Evolutionary conservation across 163 green algal genomes (phyloP), one percentile per base, ranked within the genome.

Genomic region (Scenedesmus sp.): DNA sequence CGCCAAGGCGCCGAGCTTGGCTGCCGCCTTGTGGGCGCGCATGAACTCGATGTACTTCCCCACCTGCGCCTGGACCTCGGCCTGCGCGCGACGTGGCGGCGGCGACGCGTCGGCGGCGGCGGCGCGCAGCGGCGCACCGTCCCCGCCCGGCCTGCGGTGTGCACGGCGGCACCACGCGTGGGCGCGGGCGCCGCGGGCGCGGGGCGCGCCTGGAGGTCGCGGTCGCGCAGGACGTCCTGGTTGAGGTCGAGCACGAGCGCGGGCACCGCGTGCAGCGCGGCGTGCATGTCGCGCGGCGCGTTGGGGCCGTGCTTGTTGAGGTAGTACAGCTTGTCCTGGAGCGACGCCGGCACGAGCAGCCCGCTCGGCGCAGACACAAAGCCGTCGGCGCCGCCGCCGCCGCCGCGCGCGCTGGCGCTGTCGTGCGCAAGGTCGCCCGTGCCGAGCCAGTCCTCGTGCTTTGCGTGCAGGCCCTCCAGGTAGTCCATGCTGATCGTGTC

Each of bases 401-500:
- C 53, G 53, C 53, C 53, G 45, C 9, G 11, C 44, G 28, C 28
- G 20, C 15, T 13, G 15, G 10, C 17, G 20, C 15, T 31, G 13
- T 50, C 51, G 14, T 58, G 64, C 11, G 53, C 39, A 4, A 57
- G 69, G 31, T 53, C 39, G 18, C 50, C 56, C 44, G 70, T 50
- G 2, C 63, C 54, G 2, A 81, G 62, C 70, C 63, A 77, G 45
- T 81, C 78, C 44, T 81, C 72, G 57, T 82, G 78, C 39, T 78
- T 65, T 2, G 62, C 70, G 53, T 85, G 78, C 18, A 82, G 63
- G 7, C 66, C 62, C 75, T 93, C 83, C 39, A 99, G 85, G 86
- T 99, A 99, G 2, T 89, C 85, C 6, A 93, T 75, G 42, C 60
- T 77, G 15, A 98, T 90, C n/a, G 53, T 74, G 10, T 51, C 75